These are phyloP conservation scores for Albugo candida DNA, from an alignment of 352 stramenopile species.

Conservation along the genomic window DNA sequence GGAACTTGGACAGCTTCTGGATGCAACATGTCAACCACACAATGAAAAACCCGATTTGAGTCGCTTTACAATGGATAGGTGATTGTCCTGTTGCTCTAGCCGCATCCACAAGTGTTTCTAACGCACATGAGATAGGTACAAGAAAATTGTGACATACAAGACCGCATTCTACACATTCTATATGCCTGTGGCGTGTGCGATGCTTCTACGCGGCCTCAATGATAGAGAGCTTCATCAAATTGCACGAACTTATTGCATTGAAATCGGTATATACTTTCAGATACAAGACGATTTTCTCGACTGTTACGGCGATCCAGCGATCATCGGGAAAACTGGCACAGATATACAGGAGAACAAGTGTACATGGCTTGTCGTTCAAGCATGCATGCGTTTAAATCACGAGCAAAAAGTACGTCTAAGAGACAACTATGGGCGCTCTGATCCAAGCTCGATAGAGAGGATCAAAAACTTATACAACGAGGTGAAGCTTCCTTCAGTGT, in stretches of 20 bases:
- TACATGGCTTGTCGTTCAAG: conserved; percentile 95
- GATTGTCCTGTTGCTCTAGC: no score
- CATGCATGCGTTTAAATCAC: conserved; percentile 41
- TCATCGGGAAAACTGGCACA: conserved; percentile 90
- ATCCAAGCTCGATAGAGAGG: conserved; percentile 44
- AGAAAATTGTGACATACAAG: conserved; percentile 96
- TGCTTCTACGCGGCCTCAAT: conserved; percentile 74
- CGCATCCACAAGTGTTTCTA: no score
- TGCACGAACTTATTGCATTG: conserved; percentile 85
- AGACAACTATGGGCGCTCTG: conserved; percentile 84
- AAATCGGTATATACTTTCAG: conserved; percentile 99
- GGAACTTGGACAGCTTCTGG: conserved; percentile 89
- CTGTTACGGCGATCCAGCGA: conserved; percentile 87
- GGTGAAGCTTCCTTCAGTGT: conserved; percentile 75
- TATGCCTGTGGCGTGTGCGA: conserved; percentile 84
- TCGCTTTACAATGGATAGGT: conserved; percentile 85
- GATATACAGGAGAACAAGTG: conserved; percentile 99
- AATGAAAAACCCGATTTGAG: conserved; percentile 67
- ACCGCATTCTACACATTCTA: conserved; percentile 99
- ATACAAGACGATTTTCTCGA: conserved; percentile 99
- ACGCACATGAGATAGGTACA: conserved; percentile 13
- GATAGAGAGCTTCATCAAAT: conserved; percentile 53
- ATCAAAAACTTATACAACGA: conserved; percentile 92
- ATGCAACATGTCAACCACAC: conserved; percentile 78
- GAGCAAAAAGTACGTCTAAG: conserved; percentile 50